These are phyloP conservation scores for Malus sieversii DNA, from an alignment of 306 rosid species.

Conservation along the genomic window DNA sequence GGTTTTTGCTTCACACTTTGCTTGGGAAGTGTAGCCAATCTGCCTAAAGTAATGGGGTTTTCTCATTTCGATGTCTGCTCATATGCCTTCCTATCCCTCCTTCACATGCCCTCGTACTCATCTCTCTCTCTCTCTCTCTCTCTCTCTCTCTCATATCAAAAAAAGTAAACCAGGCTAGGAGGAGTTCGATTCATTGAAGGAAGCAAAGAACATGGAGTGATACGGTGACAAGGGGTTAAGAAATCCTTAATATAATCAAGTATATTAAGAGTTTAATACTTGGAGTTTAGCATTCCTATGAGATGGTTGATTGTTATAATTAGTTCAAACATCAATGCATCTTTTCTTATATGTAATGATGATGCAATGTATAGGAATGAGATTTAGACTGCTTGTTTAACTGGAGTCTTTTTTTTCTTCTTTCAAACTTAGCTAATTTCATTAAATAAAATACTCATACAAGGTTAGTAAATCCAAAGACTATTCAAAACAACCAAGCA, in stretches of 20 bases:
- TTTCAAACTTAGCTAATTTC: too few relatives aligned
- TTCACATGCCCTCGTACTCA: constrained; percentile 43
- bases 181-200: constrained; percentile 24
- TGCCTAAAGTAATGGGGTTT: constrained; percentile 42
- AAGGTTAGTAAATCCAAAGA: too few relatives aligned
- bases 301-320: not conserved
- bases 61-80: constrained; percentile 28
- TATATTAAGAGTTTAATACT: not conserved
- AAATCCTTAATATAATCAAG: not conserved
- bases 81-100: not conserved
- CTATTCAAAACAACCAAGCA: too few relatives aligned
- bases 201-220: constrained; percentile 31
- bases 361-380: not conserved
- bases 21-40: constrained; percentile 41
- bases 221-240: constrained; percentile 1
- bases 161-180: constrained; percentile 13
- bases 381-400: not conserved
- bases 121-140: constrained; percentile 6
- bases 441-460: too few relatives aligned
- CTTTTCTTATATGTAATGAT: not conserved
- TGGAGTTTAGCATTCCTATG: not conserved
- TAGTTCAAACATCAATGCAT: not conserved
- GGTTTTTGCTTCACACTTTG: constrained; percentile 16
- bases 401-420: not conserved
- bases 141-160: not conserved